Base-by-base conservation (phyloP, 495 filamentous ascomycete genomes). In the Stereocaulon alpinum region DNA sequence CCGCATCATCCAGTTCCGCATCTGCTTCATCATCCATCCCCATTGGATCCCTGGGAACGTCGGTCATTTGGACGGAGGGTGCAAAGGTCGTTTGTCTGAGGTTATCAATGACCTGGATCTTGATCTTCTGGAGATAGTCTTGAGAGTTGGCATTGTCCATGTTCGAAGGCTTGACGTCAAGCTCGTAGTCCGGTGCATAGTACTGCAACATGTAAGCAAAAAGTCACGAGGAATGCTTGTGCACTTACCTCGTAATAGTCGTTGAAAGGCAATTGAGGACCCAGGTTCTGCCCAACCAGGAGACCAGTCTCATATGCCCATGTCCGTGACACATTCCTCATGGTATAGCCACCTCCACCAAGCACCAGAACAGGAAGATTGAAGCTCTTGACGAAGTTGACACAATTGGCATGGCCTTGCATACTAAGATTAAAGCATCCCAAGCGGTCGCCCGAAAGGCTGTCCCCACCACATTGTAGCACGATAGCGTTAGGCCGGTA, bases 371-470 rank as follows among this genome's bases (percentile, higher is more conserved):
- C 92, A 0, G 94, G 93, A 53, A 95, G 76, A 58, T 86, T 85
- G 74, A 96, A 99, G 67, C 82, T 86, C 73, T 95, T 95, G 41
- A 99, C 89, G 64, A 85, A 99, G 57, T 87, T 88, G 43, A 99
- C 93, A 67, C 93, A 99, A 73, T 97, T 99, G 43, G 94, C 93
- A 63, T 99, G 93, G 6, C 93, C 93, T 50, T 83, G 79, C 93
- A 99, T 97, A 70, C 90, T 96, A 18, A 99, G 78, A 67, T 99
- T 99, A 73, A 99, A 99, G 72, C 93, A 97, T 37, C 93, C 93
- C 22, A 99, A 76, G 43, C 94, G 83, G 73, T 99, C 93, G 22
- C 93, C 93, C 2, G 90, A 95, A 42, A 99, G 74, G 71, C 87
- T 92, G 71, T 99, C 93, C 41, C 94, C 92, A 58, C 93, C 93